Conservation (phyloP, 768 basidiomycete genomes). For the Multifurca ochricompacta region DNA sequence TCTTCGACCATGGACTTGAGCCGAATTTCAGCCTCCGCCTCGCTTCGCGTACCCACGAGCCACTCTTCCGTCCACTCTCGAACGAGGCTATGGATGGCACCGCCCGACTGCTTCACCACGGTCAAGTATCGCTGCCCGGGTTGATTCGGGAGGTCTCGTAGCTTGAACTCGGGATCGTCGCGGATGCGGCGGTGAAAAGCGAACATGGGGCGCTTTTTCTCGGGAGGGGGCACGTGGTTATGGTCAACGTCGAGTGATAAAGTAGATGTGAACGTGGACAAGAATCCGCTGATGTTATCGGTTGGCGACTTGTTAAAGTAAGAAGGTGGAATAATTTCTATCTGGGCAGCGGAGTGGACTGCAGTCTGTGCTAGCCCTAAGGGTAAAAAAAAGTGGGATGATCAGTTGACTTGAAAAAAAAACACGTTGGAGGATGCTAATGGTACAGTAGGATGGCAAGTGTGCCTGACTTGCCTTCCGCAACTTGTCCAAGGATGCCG, state of each 20-base stretch:
- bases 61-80: slow-evolving; percentile 20
- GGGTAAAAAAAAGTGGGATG: background rate
- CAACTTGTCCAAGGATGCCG: slow-evolving; percentile 45
- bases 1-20: slow-evolving; percentile 52
- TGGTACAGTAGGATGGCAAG: background rate
- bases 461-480: slow-evolving; percentile 40
- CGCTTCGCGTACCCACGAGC: background rate
- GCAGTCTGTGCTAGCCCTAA: slow-evolving; percentile 51
- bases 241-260: background rate
- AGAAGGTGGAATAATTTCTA: slow-evolving; percentile 28
- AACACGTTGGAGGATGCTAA: background rate
- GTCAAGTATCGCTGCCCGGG: slow-evolving; percentile 1
- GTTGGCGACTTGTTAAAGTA: slow-evolving; percentile 18
- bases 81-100: slow-evolving; percentile 17
- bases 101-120: slow-evolving; percentile 16
- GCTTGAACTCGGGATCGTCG: slow-evolving; percentile 33
- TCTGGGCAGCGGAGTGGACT: slow-evolving; percentile 36
- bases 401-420: too few relatives aligned
- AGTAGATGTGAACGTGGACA: slow-evolving; percentile 24
- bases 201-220: slow-evolving; percentile 26
- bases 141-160: slow-evolving; percentile 16
- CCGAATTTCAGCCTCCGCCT: slow-evolving; percentile 22
- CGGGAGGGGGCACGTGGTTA: slow-evolving; percentile 31
- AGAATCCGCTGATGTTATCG: background rate
- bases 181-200: slow-evolving; percentile 47